Evolutionary conservation across 1,284 basidiomycete species (phyloP).

Genomic region (Schizophyllum amplum): DNA sequence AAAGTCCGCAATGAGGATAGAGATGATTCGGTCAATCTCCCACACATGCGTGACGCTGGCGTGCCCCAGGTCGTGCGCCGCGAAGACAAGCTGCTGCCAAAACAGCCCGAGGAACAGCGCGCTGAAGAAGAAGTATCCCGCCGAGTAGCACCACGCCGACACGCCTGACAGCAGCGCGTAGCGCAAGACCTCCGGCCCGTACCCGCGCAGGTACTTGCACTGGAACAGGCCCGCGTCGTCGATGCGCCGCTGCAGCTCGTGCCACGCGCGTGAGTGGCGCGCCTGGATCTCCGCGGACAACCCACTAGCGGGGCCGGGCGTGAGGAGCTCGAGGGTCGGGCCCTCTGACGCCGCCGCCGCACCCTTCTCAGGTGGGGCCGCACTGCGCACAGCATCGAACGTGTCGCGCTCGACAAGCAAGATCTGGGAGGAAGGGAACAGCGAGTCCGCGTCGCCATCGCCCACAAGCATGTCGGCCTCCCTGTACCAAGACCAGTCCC

Average conservation of each 20-base stretch:
- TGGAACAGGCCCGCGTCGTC: constrained; percentile 79
- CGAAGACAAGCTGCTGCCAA: constrained; percentile 95
- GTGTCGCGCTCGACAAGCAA: constrained; percentile 45
- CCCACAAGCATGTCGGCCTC: constrained; percentile 46
- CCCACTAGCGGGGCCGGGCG: constrained; percentile 30
- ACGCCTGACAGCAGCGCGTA: constrained; percentile 59
- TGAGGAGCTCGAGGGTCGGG: constrained; percentile 32
- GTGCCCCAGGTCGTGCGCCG: constrained; percentile 93
- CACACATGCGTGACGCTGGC: constrained; percentile 89
- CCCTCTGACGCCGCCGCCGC: constrained; percentile 34
- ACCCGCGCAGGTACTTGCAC: constrained; percentile 80
- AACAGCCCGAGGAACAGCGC: constrained; percentile 80
- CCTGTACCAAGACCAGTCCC: constrained; percentile 47
- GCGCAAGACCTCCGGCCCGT: constrained; percentile 80
- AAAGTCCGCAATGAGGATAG: constrained; percentile 79
- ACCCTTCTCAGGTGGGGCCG: constrained; percentile 11
- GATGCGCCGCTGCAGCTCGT: constrained; percentile 70
- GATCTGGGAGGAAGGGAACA: constrained; percentile 45
- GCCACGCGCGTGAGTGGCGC: constrained; percentile 74
- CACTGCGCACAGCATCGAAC: not conserved
- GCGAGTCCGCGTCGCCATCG: constrained; percentile 20
- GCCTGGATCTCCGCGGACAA: constrained; percentile 59
- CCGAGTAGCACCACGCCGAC: constrained; percentile 57
- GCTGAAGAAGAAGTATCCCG: constrained; percentile 59
- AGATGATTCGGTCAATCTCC: constrained; percentile 73